These are phyloP conservation scores for Aspergillus pseudoviridinutans DNA, from an alignment of 2,329 filamentous ascomycete genomes.

Conservation along the genomic window DNA sequence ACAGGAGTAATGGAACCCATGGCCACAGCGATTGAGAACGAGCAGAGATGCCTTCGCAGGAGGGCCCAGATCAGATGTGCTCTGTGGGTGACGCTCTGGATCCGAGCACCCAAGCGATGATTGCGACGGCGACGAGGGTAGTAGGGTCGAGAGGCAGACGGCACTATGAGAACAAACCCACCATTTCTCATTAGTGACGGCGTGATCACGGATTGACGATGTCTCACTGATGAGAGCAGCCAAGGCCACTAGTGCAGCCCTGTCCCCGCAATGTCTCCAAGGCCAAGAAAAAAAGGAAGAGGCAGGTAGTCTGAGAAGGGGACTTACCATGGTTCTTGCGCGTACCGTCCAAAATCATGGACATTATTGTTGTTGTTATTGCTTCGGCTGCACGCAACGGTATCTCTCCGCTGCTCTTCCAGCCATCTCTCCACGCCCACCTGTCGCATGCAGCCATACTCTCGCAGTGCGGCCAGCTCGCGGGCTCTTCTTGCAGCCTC, in stretches of 20 bases:
- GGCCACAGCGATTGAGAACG: slow-evolving; percentile 26
- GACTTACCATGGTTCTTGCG: slow-evolving; percentile 28
- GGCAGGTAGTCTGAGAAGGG: neutral
- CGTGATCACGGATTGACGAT: neutral
- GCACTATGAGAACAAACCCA: slow-evolving; percentile 14
- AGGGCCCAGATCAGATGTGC: neutral
- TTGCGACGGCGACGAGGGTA: slow-evolving; percentile 11
- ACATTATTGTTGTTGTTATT: slow-evolving; percentile 2
- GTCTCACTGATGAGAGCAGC: slow-evolving; percentile 3
- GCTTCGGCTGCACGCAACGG: neutral
- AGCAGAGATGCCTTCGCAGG: slow-evolving; percentile 7
- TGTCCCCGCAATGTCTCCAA: slow-evolving; percentile 17
- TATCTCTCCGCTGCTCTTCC: slow-evolving; percentile 14
- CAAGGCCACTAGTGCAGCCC: slow-evolving; percentile 16
- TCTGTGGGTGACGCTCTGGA: slow-evolving; percentile 1
- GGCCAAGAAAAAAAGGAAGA: slow-evolving; percentile 13
- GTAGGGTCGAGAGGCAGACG: slow-evolving; percentile 26
- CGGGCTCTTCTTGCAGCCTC: slow-evolving; percentile 8
- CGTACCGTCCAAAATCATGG: slow-evolving; percentile 15
- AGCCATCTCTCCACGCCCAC: slow-evolving; percentile 27
- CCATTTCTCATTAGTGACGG: slow-evolving; percentile 8
- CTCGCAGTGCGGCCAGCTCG: slow-evolving; percentile 11
- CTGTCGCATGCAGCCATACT: slow-evolving; percentile 10
- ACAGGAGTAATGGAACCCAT: slow-evolving; percentile 27
- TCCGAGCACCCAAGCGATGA: slow-evolving; percentile 7